phyloP scores from a whole-genome alignment of 208 protist genomes.

The Acanthamoeba sp. region DNA sequence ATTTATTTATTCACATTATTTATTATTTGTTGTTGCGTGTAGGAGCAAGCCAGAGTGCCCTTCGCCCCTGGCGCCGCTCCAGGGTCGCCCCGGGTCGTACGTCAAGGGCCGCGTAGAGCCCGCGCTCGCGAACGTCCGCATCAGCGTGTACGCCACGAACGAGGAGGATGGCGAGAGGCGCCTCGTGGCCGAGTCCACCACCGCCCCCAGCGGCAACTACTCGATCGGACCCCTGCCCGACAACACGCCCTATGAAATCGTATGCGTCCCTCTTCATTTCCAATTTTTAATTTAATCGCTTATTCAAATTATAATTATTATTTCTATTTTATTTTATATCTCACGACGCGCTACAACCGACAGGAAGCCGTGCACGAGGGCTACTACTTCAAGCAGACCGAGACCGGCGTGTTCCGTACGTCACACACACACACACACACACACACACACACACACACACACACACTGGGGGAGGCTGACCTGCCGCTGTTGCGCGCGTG shows the following conservation, averaged over 20 bases:
- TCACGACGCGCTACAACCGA: not conserved
- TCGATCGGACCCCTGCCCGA: slow-evolving; percentile 62
- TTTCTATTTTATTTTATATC: not conserved
- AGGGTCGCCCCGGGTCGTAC: slow-evolving; percentile 49
- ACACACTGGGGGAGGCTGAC: no score
- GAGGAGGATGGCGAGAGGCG: not conserved
- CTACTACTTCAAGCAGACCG: slow-evolving; percentile 68
- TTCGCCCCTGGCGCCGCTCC: slow-evolving; percentile 48
- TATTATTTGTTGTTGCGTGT: not conserved
- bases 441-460: no score
- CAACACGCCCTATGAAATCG: slow-evolving; percentile 26
- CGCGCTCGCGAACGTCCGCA: not conserved
- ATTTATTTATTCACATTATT: not conserved
- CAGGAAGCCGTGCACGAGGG: slow-evolving; percentile 71
- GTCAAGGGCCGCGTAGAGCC: slow-evolving; percentile 35
- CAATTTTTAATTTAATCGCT: not conserved
- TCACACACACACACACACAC: not conserved
- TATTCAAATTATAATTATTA: not conserved
- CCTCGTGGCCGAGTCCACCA: slow-evolving; percentile 30
- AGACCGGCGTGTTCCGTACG: slow-evolving; percentile 59
- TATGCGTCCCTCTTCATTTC: slow-evolving; percentile 25
- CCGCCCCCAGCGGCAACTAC: slow-evolving; percentile 21
- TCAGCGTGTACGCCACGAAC: slow-evolving; percentile 4
- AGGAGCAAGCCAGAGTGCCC: slow-evolving; percentile 67
- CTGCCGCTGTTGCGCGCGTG: not conserved